phyloP scores from a whole-genome alignment of 2,329 filamentous ascomycete genomes.

The Penicillium capsulatum region DNA sequence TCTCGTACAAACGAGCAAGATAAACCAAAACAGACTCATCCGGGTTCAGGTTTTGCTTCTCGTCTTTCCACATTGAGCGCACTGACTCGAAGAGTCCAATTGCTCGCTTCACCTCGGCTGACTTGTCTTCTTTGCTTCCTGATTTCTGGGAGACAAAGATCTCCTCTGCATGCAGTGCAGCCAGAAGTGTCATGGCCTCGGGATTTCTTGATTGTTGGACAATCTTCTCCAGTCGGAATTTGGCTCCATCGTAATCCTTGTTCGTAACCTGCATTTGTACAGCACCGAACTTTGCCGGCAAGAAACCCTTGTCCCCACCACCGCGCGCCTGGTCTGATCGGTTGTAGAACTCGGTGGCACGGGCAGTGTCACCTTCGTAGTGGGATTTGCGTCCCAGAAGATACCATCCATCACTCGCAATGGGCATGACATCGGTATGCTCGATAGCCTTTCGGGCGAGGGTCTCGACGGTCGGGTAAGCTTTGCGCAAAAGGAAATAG shows the following conservation, averaged over 20 bases:
- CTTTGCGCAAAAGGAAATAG: constrained; percentile 82
- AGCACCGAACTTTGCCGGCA: constrained; percentile 90
- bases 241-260: constrained; percentile 83
- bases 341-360: constrained; percentile 80
- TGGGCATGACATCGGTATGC: constrained; percentile 90
- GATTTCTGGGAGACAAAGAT: constrained; percentile 75
- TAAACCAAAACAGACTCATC: constrained; percentile 89
- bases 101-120: constrained; percentile 78
- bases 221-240: constrained; percentile 90
- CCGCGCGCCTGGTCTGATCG: constrained; percentile 88
- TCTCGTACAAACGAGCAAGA: constrained; percentile 84
- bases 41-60: constrained; percentile 74
- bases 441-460: constrained; percentile 91
- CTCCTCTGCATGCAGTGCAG: constrained; percentile 89
- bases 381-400: constrained; percentile 88
- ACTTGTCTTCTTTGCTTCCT: constrained; percentile 84
- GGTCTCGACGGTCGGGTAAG: constrained; percentile 74
- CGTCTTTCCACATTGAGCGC: constrained; percentile 83
- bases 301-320: constrained; percentile 81
- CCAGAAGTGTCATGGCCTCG: constrained; percentile 88
- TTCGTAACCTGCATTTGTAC: constrained; percentile 84
- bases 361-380: constrained; percentile 67
- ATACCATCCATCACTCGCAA: constrained; percentile 98
- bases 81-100: constrained; percentile 79
- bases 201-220: constrained; percentile 76